phyloP scores from a whole-genome alignment of 2,329 filamentous ascomycete genomes.

The Venturia carpophila region DNA sequence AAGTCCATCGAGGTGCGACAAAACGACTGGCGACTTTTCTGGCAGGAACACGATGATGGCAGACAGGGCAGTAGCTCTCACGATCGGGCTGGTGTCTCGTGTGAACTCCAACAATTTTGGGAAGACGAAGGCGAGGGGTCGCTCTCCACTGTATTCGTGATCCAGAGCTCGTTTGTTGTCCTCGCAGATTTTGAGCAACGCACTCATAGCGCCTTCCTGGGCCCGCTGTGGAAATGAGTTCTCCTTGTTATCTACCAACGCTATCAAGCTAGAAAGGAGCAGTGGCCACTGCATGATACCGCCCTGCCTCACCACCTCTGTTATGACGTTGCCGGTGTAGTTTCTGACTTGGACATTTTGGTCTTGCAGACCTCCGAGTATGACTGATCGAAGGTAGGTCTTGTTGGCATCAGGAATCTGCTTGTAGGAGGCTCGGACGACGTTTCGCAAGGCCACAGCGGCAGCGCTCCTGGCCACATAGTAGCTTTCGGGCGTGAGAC shows the following conservation, averaged over 20 bases:
- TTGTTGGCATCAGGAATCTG: conserved; percentile 66
- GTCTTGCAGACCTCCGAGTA: conserved; percentile 75
- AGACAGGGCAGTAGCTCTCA: conserved; percentile 70
- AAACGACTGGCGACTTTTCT: conserved; percentile 72
- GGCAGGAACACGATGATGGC: conserved; percentile 90
- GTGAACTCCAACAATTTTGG: conserved; percentile 87
- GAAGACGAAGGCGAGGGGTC: conserved; percentile 79
- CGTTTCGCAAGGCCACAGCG: conserved; percentile 93
- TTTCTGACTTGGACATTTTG: conserved; percentile 73
- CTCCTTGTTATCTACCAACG: conserved; percentile 64
- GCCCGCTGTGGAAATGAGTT: conserved; percentile 61
- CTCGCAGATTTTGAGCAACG: conserved; percentile 91
- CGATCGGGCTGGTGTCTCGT: conserved; percentile 63
- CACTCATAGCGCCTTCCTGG: conserved; percentile 90
- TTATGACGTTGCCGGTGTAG: conserved; percentile 88
- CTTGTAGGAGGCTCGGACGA: conserved; percentile 68
- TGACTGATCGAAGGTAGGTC: conserved; percentile 67
- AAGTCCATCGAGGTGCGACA: conserved; percentile 72
- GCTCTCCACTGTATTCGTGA: conserved; percentile 78
- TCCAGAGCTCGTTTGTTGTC: conserved; percentile 85
- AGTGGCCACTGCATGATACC: conserved; percentile 89
- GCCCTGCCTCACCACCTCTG: conserved; percentile 77
- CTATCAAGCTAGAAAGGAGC: conserved; percentile 72
- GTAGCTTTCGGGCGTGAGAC: conserved; percentile 54
- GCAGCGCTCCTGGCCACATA: conserved; percentile 76